A percentile compares a stretch with the other conserved stretches of the same genome.
Evolutionary conservation across 495 filamentous ascomycete genomes (phyloP).

Genomic region (Geoglossum glabrum): DNA sequence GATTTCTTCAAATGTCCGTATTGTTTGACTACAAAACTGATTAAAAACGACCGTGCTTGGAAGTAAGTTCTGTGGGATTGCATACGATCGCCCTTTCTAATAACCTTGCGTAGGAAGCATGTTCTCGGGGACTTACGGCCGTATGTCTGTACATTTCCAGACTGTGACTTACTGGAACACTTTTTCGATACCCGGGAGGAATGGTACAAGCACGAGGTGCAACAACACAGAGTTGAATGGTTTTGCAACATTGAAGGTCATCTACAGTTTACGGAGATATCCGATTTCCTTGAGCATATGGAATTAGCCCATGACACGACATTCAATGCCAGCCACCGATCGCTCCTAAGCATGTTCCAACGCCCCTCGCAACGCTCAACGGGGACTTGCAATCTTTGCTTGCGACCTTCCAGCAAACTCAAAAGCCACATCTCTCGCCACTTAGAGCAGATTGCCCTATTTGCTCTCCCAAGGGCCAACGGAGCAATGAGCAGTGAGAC

Average conservation of each 20-base stretch:
- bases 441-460: conserved; percentile 13
- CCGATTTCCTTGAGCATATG: too few species aligned
- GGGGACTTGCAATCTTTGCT: too few species aligned
- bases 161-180: conserved; percentile 6
- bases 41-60: conserved; percentile 3
- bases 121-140: conserved; percentile 14
- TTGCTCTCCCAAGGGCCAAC: conserved; percentile 5
- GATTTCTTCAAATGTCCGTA: conserved; percentile 6
- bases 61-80: conserved; percentile 1
- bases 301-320: too few species aligned
- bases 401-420: not conserved
- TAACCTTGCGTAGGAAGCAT: conserved; percentile 2
- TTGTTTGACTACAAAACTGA: conserved; percentile 2
- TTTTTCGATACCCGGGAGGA: conserved; percentile 11
- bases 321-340: too few species aligned
- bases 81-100: too few species aligned
- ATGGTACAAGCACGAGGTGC: conserved; percentile 13
- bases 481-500: not conserved
- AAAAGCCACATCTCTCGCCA: conserved; percentile 10
- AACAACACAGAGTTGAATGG: conserved; percentile 12
- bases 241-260: conserved; percentile 5
- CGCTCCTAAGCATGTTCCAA: conserved; percentile 1
- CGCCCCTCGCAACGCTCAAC: conserved; percentile 1
- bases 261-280: not conserved
- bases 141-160: conserved; percentile 13